phyloP scores from a whole-genome alignment of 129 eudicot species.

The Chrysanthemum lavandulifolium region DNA sequence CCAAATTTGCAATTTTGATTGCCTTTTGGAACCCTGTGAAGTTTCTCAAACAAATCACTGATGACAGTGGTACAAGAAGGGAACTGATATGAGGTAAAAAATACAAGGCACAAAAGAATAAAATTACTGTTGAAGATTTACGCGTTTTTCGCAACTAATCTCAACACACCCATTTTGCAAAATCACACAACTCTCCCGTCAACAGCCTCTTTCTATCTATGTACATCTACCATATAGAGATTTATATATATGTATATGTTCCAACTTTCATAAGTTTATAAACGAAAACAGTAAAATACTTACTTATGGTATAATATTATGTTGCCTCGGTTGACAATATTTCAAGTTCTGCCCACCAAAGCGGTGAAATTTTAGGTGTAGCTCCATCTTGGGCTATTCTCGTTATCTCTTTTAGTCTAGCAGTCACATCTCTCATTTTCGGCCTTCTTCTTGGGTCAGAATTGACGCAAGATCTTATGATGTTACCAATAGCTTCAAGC shows the following conservation, averaged over 20 bases:
- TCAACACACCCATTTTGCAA: slow-evolving; percentile 26
- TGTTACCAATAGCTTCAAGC: slow-evolving; percentile 43
- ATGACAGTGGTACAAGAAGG: slow-evolving; percentile 20
- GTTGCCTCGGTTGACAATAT: slow-evolving; percentile 63
- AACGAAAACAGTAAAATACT: slow-evolving; percentile 13
- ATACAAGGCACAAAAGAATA: slow-evolving; percentile 20
- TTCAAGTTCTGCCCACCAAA: slow-evolving; percentile 98
- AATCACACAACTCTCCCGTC: slow-evolving; percentile 35
- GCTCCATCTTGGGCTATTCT: slow-evolving; percentile 75
- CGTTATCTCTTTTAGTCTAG: slow-evolving; percentile 72
- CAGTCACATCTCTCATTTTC: slow-evolving; percentile 54
- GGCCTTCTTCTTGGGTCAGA: slow-evolving; percentile 53
- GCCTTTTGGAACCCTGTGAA: slow-evolving; percentile 2
- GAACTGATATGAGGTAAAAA: slow-evolving; percentile 4
- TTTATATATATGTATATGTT: slow-evolving; percentile 20
- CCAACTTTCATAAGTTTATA: slow-evolving; percentile 9
- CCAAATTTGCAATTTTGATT: neutral
- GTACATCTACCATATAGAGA: slow-evolving; percentile 39
- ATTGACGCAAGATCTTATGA: slow-evolving; percentile 57
- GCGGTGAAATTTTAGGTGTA: slow-evolving; percentile 76
- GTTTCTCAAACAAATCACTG: slow-evolving; percentile 12
- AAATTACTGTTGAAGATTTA: slow-evolving; percentile 18
- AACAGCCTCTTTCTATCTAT: slow-evolving; percentile 34
- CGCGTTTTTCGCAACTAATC: slow-evolving; percentile 16
- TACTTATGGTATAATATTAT: slow-evolving; percentile 26